phyloP scores from a whole-genome alignment of 139 green algal genomes.

The Zygnema cylindricum region DNA sequence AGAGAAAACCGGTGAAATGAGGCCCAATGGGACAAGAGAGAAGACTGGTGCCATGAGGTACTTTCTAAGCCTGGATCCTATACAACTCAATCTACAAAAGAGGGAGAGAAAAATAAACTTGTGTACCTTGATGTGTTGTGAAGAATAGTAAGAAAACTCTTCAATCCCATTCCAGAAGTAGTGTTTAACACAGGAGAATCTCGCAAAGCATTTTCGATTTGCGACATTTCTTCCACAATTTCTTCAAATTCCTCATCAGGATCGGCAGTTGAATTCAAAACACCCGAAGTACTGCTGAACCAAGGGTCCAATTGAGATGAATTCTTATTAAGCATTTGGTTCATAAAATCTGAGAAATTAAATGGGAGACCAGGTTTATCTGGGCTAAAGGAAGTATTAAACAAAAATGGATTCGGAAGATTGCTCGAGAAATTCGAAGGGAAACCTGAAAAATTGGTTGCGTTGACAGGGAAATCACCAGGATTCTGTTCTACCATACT shows the following conservation, averaged over 20 bases:
- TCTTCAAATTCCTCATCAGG: neutral
- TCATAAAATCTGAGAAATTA: neutral
- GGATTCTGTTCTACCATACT: neutral
- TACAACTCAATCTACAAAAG: too few relatives aligned
- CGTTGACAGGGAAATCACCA: neutral
- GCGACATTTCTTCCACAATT: neutral
- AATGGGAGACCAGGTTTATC: neutral
- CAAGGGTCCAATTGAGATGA: neutral
- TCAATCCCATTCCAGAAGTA: slow-evolving; percentile 17
- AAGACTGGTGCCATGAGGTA: too few relatives aligned
- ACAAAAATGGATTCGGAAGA: neutral
- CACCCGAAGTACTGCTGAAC: neutral
- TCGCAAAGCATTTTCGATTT: neutral
- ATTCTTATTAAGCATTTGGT: neutral
- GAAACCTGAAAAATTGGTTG: neutral
- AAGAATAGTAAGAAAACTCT: slow-evolving; percentile 33
- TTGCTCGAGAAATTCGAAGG: neutral
- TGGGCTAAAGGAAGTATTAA: too few relatives aligned
- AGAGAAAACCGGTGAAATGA: too few relatives aligned
- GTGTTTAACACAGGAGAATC: slow-evolving; percentile 11
- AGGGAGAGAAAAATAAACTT: neutral
- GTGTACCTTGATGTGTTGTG: slow-evolving; percentile 49
- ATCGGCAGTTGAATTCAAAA: neutral
- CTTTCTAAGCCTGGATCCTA: too few relatives aligned
- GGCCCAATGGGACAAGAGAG: too few relatives aligned